These are phyloP conservation scores for Boeremia exigua DNA, from an alignment of 2,329 filamentous ascomycete genomes.

Conservation along the genomic window DNA sequence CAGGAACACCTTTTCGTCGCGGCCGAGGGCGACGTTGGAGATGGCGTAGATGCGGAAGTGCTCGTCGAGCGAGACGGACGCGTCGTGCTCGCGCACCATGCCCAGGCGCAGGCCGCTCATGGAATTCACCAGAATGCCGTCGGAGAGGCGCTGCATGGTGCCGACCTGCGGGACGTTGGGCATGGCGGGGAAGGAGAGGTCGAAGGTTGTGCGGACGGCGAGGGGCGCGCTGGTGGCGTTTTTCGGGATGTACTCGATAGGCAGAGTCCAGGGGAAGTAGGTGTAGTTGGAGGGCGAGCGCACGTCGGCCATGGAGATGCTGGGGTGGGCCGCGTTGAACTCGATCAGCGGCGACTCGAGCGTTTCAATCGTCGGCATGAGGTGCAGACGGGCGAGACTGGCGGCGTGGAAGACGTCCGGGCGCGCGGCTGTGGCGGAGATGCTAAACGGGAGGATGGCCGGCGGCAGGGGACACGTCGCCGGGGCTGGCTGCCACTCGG, in stretches of 20 bases:
- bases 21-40: slow-evolving; percentile 79
- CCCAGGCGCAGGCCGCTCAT: slow-evolving; percentile 68
- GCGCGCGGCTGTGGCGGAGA: slow-evolving; percentile 80
- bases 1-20: slow-evolving; percentile 86
- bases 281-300: slow-evolving; percentile 76
- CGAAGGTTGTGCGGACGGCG: slow-evolving; percentile 72
- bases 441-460: slow-evolving; percentile 66
- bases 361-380: slow-evolving; percentile 67
- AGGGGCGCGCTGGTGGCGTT: slow-evolving; percentile 81
- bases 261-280: slow-evolving; percentile 92
- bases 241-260: slow-evolving; percentile 72
- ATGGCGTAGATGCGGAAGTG: slow-evolving; percentile 79
- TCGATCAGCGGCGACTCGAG: slow-evolving; percentile 63
- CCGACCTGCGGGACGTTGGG: slow-evolving; percentile 57
- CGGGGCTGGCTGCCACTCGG: slow-evolving; percentile 33
- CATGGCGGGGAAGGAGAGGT: slow-evolving; percentile 68
- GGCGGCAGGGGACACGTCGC: slow-evolving; percentile 72
- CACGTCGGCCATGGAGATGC: slow-evolving; percentile 61
- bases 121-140: slow-evolving; percentile 66
- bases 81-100: slow-evolving; percentile 68
- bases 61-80: slow-evolving; percentile 45
- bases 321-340: slow-evolving; percentile 61
- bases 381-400: slow-evolving; percentile 79
- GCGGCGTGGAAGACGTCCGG: slow-evolving; percentile 88
- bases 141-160: slow-evolving; percentile 62